Evolutionary conservation across 2,329 filamentous ascomycete genomes (phyloP).

Genomic region (Botryosphaeria agaves): DNA sequence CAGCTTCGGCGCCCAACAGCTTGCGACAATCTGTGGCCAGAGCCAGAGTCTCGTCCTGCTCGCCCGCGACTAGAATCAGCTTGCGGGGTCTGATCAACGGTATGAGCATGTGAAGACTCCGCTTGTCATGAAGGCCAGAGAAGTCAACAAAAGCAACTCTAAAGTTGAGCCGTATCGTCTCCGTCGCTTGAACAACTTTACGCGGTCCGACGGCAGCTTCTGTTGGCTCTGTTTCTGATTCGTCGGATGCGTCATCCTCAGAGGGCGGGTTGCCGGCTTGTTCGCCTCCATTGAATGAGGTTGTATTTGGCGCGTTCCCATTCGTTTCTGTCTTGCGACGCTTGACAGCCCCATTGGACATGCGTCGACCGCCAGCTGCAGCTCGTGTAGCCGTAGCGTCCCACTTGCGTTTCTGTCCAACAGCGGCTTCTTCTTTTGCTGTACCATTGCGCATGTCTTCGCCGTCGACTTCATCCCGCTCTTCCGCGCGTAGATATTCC

Average conservation of each 20-base stretch:
- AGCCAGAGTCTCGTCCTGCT: constrained; percentile 55
- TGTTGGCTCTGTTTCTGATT: constrained; percentile 32
- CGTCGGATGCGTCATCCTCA: constrained; percentile 28
- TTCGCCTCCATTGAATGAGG: constrained; percentile 5
- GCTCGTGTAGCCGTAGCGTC: constrained; percentile 43
- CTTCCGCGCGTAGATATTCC: constrained; percentile 84
- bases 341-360: constrained; percentile 36
- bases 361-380: constrained; percentile 18
- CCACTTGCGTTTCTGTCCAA: constrained; percentile 93
- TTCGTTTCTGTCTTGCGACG: constrained; percentile 42
- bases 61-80: constrained; percentile 78
- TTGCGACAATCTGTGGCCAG: constrained; percentile 68
- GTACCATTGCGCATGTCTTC: constrained; percentile 39
- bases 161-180: constrained; percentile 50
- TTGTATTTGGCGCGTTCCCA: constrained; percentile 6
- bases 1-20: constrained; percentile 32
- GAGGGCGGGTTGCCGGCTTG: constrained; percentile 7
- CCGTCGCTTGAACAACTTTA: constrained; percentile 50
- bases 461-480: constrained; percentile 60
- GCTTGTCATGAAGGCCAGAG: constrained; percentile 79
- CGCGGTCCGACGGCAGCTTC: constrained; percentile 45
- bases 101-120: constrained; percentile 85
- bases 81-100: constrained; percentile 89
- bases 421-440: constrained; percentile 27
- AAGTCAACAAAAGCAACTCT: constrained; percentile 83